phyloP scores from a whole-genome alignment of 371 early-diverging fungal species.

The Mortierella sp. region DNA sequence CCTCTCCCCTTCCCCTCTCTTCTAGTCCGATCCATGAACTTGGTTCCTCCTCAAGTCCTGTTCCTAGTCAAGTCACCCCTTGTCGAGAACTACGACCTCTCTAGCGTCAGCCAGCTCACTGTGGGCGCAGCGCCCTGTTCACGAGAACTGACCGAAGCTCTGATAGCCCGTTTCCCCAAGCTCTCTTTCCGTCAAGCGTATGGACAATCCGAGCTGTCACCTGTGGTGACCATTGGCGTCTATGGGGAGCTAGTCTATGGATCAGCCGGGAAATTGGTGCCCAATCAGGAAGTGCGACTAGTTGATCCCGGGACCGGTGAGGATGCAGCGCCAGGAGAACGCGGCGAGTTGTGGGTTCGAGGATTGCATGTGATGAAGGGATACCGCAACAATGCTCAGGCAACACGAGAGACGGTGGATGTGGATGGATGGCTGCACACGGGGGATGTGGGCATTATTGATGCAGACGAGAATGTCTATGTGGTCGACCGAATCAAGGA shows the following conservation, averaged over 20 bases:
- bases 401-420: slow-evolving; percentile 76
- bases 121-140: slow-evolving; percentile 87
- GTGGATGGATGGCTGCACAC: slow-evolving; percentile 81
- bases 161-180: slow-evolving; percentile 60
- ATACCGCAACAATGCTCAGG: slow-evolving; percentile 73
- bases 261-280: slow-evolving; percentile 72
- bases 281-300: slow-evolving; percentile 61
- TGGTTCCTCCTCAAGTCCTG: slow-evolving; percentile 85
- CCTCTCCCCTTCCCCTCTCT: not conserved
- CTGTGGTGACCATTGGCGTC: slow-evolving; percentile 36
- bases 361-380: slow-evolving; percentile 81
- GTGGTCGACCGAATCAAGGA: slow-evolving; percentile 82
- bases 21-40: slow-evolving; percentile 61
- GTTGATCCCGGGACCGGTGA: slow-evolving; percentile 51
- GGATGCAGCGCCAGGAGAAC: slow-evolving; percentile 60
- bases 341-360: slow-evolving; percentile 81
- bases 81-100: slow-evolving; percentile 73
- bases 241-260: slow-evolving; percentile 54
- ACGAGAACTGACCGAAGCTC: slow-evolving; percentile 60
- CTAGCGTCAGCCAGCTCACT: slow-evolving; percentile 64
- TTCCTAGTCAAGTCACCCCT: slow-evolving; percentile 68
- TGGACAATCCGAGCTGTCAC: slow-evolving; percentile 76
- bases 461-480: slow-evolving; percentile 65
- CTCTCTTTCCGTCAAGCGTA: slow-evolving; percentile 76
- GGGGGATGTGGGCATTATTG: slow-evolving; percentile 84